phyloP scores from a whole-genome alignment of 2,329 filamentous ascomycete genomes.

The Dactylellina sp. region DNA sequence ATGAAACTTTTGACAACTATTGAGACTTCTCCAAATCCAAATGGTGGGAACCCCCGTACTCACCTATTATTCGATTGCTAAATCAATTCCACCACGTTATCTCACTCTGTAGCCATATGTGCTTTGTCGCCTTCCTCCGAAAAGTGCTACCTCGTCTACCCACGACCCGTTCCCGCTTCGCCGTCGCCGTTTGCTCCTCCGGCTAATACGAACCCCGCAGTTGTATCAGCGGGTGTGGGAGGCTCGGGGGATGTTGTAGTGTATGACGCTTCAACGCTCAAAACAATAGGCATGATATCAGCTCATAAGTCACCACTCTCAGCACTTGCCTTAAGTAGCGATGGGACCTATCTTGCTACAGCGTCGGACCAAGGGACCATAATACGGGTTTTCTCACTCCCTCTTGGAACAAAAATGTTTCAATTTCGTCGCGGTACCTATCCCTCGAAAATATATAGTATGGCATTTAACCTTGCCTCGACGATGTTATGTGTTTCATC shows the following conservation, averaged over 20 bases:
- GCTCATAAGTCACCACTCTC: slow-evolving; percentile 92
- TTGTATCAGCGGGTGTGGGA: slow-evolving; percentile 67
- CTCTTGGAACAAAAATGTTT: slow-evolving; percentile 89
- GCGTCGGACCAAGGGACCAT: slow-evolving; percentile 98
- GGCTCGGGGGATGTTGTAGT: slow-evolving; percentile 93
- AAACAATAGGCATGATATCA: slow-evolving; percentile 94
- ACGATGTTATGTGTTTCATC: slow-evolving; percentile 95
- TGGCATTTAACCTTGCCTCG: slow-evolving; percentile 97
- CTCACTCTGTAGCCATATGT: slow-evolving; percentile 76
- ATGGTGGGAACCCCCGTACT: slow-evolving; percentile 66
- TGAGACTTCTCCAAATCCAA: slow-evolving; percentile 90
- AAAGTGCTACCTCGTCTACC: slow-evolving; percentile 94
- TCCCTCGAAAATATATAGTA: slow-evolving; percentile 90
- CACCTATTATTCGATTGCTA: not conserved
- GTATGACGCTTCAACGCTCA: slow-evolving; percentile 87
- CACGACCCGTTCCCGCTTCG: slow-evolving; percentile 79
- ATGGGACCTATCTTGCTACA: slow-evolving; percentile 90
- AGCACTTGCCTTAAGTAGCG: slow-evolving; percentile 89
- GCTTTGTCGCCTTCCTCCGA: slow-evolving; percentile 93
- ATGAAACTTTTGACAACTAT: slow-evolving; percentile 96
- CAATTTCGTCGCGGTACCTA: slow-evolving; percentile 97
- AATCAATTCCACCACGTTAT: slow-evolving; percentile 59
- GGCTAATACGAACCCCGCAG: slow-evolving; percentile 56
- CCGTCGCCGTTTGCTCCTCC: slow-evolving; percentile 60
- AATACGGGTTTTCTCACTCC: slow-evolving; percentile 93